Conservation (phyloP, 2,329 filamentous ascomycete species). For the Microcyclosporella mali region DNA sequence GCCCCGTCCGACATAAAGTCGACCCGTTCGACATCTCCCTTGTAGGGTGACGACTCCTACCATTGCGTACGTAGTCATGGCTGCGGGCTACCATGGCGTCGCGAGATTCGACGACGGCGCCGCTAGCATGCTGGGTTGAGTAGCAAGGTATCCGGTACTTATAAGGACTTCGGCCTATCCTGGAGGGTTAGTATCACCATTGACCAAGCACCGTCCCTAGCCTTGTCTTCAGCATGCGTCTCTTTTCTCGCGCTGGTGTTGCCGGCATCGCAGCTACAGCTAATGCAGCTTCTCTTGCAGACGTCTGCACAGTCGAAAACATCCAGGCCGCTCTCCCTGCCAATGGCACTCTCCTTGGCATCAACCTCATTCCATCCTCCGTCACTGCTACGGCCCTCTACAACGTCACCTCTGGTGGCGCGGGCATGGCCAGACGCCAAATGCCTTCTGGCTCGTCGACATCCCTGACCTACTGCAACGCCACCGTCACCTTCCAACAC, state of each 20-base stretch:
- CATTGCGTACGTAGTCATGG: no score
- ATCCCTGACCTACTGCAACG: slow-evolving; percentile 16
- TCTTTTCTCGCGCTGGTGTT: background rate
- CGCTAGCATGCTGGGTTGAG: no score
- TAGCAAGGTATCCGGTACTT: no score
- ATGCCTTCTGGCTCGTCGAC: slow-evolving; percentile 37
- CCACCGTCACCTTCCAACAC: slow-evolving; percentile 14
- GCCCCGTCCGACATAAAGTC: no score
- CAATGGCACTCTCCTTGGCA: slow-evolving; percentile 16
- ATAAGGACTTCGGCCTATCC: no score
- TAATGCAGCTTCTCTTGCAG: slow-evolving; percentile 8
- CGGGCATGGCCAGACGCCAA: slow-evolving; percentile 28
- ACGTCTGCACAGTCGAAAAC: slow-evolving; percentile 17
- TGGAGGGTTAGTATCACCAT: no score
- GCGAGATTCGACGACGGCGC: no score
- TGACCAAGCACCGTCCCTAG: no score
- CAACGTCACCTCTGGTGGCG: slow-evolving; percentile 27
- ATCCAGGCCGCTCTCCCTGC: slow-evolving; percentile 12
- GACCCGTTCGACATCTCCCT: no score
- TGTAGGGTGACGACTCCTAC: no score
- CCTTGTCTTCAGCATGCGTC: no score
- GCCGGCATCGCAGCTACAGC: background rate
- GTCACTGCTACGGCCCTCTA: slow-evolving; percentile 35
- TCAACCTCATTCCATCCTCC: slow-evolving; percentile 37
- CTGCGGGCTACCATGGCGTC: no score